phyloP scores from a whole-genome alignment of 805 yeast genomes.

The Kuraishia floccosa region DNA sequence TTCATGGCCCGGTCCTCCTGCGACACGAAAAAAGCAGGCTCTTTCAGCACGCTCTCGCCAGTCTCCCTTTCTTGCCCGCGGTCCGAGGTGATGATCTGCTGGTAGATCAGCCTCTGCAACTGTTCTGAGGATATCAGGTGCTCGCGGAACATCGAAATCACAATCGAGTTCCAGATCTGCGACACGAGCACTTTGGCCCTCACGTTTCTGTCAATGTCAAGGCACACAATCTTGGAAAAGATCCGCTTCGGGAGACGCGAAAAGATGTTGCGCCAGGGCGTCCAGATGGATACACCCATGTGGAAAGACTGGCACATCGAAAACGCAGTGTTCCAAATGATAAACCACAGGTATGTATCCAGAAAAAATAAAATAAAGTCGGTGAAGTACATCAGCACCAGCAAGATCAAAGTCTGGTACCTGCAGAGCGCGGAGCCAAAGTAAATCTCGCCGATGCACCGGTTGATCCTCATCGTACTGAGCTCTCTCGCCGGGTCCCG shows the following conservation, averaged over 20 bases:
- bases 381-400: constrained; percentile 41
- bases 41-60: constrained; percentile 36
- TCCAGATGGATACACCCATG: constrained; percentile 74
- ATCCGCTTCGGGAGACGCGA: constrained; percentile 70
- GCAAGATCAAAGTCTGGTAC: constrained; percentile 43
- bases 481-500: constrained; percentile 67
- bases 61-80: constrained; percentile 25
- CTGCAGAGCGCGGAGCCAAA: constrained; percentile 43
- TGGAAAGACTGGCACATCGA: constrained; percentile 59
- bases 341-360: constrained; percentile 82
- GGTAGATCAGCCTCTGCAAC: constrained; percentile 54
- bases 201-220: constrained; percentile 20
- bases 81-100: constrained; percentile 24
- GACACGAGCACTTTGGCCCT: constrained; percentile 48
- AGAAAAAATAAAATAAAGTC: constrained; percentile 63
- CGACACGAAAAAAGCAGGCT: constrained; percentile 70
- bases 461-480: constrained; percentile 36
- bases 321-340: constrained; percentile 64
- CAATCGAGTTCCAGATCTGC: constrained; percentile 77
- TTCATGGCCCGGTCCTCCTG: constrained; percentile 62
- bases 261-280: constrained; percentile 81
- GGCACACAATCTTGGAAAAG: constrained; percentile 52
- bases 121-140: constrained; percentile 68
- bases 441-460: constrained; percentile 52
- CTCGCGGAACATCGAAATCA: constrained; percentile 73